Conservation (phyloP, 495 filamentous ascomycete genomes). For the Chaetomium cochliodes region DNA sequence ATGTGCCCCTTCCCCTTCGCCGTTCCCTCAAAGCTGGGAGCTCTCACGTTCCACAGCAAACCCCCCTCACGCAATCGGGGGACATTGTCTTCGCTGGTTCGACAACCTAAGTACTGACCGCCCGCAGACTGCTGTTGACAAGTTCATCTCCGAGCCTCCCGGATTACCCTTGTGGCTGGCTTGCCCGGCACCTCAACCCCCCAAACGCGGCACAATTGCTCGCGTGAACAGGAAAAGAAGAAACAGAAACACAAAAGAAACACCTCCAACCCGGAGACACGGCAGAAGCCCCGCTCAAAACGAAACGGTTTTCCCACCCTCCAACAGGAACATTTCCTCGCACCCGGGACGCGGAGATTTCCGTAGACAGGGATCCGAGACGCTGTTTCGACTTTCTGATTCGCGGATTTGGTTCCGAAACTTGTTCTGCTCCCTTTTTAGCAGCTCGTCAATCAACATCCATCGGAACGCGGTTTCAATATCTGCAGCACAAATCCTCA, state of each 20-base stretch:
- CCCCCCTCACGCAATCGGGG: background rate
- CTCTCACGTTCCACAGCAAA: background rate
- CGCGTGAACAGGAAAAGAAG: background rate
- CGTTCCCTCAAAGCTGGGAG: background rate
- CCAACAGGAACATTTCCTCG: conserved; percentile 14
- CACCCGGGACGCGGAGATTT: background rate
- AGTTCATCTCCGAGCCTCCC: background rate
- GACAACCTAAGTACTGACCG: background rate
- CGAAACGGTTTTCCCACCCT: conserved; percentile 11
- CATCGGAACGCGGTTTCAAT: background rate
- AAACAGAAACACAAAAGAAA: conserved; percentile 14
- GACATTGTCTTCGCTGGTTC: too few relatives aligned
- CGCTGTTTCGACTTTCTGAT: background rate
- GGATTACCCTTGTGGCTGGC: background rate
- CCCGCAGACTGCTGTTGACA: background rate
- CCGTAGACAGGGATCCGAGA: background rate
- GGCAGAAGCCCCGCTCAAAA: conserved; percentile 6
- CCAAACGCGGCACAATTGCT: background rate
- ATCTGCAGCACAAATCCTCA: background rate
- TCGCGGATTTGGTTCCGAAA: background rate
- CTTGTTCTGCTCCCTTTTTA: background rate
- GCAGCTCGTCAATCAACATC: background rate
- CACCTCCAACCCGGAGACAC: background rate
- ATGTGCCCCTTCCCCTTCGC: conserved; percentile 17
- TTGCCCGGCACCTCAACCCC: background rate